A percentile compares a stretch with the other conserved stretches of the same genome.
Conservation (phyloP, 805 yeast species). For the Scheffersomyces amazonensis region DNA sequence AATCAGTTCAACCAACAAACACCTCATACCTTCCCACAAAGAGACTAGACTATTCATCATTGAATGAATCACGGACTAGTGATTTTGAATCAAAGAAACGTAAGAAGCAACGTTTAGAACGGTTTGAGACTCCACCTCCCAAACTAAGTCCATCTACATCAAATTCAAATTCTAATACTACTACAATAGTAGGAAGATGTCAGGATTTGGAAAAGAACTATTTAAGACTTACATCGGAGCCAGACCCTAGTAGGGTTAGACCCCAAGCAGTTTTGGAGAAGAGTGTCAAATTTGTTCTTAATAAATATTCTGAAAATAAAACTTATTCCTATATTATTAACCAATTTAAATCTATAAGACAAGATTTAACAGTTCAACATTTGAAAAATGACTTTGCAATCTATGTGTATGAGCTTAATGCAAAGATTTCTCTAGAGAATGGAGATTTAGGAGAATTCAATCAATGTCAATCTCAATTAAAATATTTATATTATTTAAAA, state of each 20-base stretch:
- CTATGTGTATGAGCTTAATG: conserved; percentile 79
- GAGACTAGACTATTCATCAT: neutral
- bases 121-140: conserved; percentile 38
- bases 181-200: conserved; percentile 56
- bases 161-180: conserved; percentile 3
- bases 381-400: conserved; percentile 76
- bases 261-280: conserved; percentile 62
- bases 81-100: conserved; percentile 29
- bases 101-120: conserved; percentile 42
- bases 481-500: conserved; percentile 50
- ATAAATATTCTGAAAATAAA: conserved; percentile 41
- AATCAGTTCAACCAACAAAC: neutral
- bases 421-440: conserved; percentile 79
- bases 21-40: neutral
- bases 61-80: neutral
- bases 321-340: conserved; percentile 78
- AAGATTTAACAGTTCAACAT: conserved; percentile 90
- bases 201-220: conserved; percentile 71
- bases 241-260: conserved; percentile 80
- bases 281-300: conserved; percentile 52
- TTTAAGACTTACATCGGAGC: conserved; percentile 84
- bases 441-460: conserved; percentile 91
- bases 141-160: conserved; percentile 7
- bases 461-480: conserved; percentile 86
- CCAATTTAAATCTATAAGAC: conserved; percentile 89